Conservation (phyloP, 345 rosid genomes). For the Lagerstroemia speciosa region DNA sequence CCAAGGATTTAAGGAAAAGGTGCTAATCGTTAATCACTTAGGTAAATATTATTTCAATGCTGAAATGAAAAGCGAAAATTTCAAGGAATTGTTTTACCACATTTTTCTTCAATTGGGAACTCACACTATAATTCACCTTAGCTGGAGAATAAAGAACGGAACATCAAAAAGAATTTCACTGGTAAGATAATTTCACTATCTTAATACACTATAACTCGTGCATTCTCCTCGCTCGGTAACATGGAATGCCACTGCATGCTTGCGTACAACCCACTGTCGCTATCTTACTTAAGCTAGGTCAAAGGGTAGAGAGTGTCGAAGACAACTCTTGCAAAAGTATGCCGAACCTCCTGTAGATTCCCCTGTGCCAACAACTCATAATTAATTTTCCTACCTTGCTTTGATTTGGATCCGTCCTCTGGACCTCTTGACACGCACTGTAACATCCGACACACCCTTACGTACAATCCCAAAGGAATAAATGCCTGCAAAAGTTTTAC, state of each 20-base stretch:
- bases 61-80: too few relatives aligned
- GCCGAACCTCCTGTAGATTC: slow-evolving; percentile 39
- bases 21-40: too few relatives aligned
- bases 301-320: slow-evolving; percentile 75
- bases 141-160: not conserved
- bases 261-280: not conserved
- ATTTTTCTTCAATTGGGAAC: not conserved
- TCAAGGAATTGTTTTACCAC: too few relatives aligned
- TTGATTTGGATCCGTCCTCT: slow-evolving; percentile 31
- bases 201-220: not conserved
- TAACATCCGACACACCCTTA: slow-evolving; percentile 40
- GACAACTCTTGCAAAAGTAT: slow-evolving; percentile 72
- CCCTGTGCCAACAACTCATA: slow-evolving; percentile 49
- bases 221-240: not conserved
- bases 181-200: not conserved
- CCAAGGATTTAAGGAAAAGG: too few relatives aligned
- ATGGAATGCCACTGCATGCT: not conserved
- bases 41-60: too few relatives aligned
- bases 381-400: slow-evolving; percentile 50
- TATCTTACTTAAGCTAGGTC: not conserved
- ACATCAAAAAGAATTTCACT: not conserved
- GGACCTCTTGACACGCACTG: slow-evolving; percentile 41
- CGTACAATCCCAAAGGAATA: slow-evolving; percentile 40
- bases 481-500: slow-evolving; percentile 45
- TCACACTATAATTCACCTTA: not conserved